Evolutionary conservation across 2,329 filamentous ascomycete species (phyloP), one percentile per base, ranked within the genome.

Genomic region (Calonectria hawksworthii): DNA sequence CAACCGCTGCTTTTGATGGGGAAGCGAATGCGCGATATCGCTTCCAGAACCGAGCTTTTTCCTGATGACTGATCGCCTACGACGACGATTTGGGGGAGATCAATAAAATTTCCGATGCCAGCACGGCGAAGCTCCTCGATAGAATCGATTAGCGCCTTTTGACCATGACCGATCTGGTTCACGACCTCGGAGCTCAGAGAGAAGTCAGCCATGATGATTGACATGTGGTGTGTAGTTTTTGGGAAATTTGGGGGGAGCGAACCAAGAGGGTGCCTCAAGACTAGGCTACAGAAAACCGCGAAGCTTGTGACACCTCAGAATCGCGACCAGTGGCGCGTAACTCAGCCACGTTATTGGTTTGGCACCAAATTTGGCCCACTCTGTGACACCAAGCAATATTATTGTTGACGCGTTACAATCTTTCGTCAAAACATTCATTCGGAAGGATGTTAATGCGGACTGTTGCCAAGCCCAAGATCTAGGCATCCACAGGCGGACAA

Each of bases 1-100:
- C 32, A 38, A 7, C 7, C 16, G 13, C 32, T 23, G 3, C 47
- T 36, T 4, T 50, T 8, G 11, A 54, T 32, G 7, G 65, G 50
- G 23, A 68, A 54, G 13, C 21, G 50, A 26, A 68, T 10, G 13
- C 47, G 32, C n/a, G 65, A 54, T 21, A 68, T 54, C 8, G 65
- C 47, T 21, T 54, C 50, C 10, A 68, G 32, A 26, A 68, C 65
- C 4, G 65, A 54, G 3, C 44, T 56, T 30, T 67, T 41, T 1
- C 44, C 47, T 38, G 32, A 41, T 11, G 41, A 54, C 50, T 47
- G 41, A 28, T 38, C 65, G 16, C 65, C 65, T 1, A 54, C 51
- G 13, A 69, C 52, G 16, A 59, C 26, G 18, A 69, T 47, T 36
- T 50, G 51, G 34, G 67, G 67, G 54, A 68, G 65, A 14, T 65